Percentiles rank a stretch among this genome's conserved stretches.
Evolutionary conservation across 345 rosid species (phyloP).

Genomic region (Orychophragmus violaceus): DNA sequence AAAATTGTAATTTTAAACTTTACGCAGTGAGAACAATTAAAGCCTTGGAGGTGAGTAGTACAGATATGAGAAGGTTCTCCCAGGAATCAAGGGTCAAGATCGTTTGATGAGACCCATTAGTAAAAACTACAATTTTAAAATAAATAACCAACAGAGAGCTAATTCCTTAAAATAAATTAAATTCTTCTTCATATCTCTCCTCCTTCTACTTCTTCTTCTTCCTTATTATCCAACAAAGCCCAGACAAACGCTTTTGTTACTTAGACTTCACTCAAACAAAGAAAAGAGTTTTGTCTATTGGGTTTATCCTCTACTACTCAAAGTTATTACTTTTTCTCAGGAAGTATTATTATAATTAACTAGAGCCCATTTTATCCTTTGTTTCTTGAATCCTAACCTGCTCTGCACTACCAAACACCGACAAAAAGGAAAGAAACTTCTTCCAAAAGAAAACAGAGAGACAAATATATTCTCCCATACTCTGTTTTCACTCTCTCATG

Average conservation of each 20-base stretch:
- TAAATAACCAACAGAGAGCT: neutral
- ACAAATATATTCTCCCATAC: neutral
- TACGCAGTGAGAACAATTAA: constrained; percentile 24
- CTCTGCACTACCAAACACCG: constrained; percentile 20
- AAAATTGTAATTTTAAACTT: neutral
- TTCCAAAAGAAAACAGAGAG: neutral
- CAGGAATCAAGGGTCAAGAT: constrained; percentile 88
- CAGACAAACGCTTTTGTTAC: constrained; percentile 24
- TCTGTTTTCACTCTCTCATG: constrained; percentile 17
- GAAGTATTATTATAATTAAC: neutral
- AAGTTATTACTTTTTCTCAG: neutral
- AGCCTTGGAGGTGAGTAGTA: constrained; percentile 25
- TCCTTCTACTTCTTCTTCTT: neutral
- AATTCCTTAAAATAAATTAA: neutral
- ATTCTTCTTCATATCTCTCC: neutral
- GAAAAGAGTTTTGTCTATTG: constrained; percentile 21
- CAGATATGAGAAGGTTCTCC: constrained; percentile 71
- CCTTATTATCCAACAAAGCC: constrained; percentile 14
- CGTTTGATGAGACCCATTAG: constrained; percentile 55
- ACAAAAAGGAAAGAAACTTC: neutral
- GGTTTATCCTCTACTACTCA: constrained; percentile 15
- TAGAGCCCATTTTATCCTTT: constrained; percentile 9
- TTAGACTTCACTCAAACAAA: constrained; percentile 33
- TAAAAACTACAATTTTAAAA: neutral
- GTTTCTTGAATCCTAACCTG: constrained; percentile 19